Percentiles rank a stretch among this genome's conserved stretches.
Conservation (phyloP, 208 protist species). For the Acanthamoeba royreba region DNA sequence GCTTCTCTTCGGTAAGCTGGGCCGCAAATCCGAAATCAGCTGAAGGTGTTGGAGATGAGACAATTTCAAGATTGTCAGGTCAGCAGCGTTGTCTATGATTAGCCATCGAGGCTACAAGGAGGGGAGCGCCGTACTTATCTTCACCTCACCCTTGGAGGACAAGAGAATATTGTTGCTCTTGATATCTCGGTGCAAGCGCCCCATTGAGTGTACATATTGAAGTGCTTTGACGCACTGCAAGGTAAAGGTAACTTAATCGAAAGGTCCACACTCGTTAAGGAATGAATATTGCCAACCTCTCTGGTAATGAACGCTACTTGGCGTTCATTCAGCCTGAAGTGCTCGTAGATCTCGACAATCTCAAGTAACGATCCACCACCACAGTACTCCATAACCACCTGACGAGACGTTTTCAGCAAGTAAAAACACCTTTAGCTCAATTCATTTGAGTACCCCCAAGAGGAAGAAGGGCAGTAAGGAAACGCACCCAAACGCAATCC, state of each 20-base stretch:
- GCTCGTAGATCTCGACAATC: constrained; percentile 64
- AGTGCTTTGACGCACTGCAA: constrained; percentile 57
- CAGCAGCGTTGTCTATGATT: not conserved
- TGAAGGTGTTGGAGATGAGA: not conserved
- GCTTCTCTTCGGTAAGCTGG: constrained; percentile 75
- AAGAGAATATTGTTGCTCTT: constrained; percentile 84
- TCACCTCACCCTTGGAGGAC: constrained; percentile 56
- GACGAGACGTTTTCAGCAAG: constrained; percentile 9
- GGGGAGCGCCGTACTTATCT: constrained; percentile 31
- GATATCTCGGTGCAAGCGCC: constrained; percentile 84
- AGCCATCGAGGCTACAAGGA: not conserved
- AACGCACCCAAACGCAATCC: not conserved
- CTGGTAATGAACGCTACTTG: constrained; percentile 66
- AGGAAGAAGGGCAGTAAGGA: not conserved
- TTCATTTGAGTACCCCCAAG: not conserved
- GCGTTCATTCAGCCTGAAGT: constrained; percentile 55
- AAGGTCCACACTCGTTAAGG: not conserved
- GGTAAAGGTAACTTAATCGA: not conserved
- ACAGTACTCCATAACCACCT: constrained; percentile 79
- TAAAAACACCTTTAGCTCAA: not conserved
- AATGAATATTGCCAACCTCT: not conserved
- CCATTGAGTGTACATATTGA: constrained; percentile 68
- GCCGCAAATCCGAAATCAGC: constrained; percentile 82
- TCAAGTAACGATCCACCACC: constrained; percentile 72
- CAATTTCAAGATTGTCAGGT: not conserved